Evolutionary conservation across 108 stramenopile species (phyloP).

Genomic region (Epithemia pelagica): DNA sequence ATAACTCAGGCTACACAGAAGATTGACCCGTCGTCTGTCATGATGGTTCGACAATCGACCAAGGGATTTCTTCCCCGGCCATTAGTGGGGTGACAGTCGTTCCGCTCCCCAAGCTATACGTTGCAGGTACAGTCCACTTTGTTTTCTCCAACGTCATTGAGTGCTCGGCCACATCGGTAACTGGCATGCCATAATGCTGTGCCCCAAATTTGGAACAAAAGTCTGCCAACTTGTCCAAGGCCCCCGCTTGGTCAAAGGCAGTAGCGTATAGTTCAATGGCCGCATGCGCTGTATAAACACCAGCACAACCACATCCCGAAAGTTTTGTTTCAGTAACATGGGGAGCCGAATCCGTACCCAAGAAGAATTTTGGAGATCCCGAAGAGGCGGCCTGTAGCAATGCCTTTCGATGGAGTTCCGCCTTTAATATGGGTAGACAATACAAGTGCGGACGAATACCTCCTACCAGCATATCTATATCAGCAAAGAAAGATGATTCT

Average conservation of each 20-base stretch:
- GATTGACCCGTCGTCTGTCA: too few species aligned
- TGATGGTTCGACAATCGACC: slow-evolving; percentile 29
- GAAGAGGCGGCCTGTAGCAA: slow-evolving; percentile 86
- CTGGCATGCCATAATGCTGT: slow-evolving; percentile 89
- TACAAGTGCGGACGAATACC: slow-evolving; percentile 97
- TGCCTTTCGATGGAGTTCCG: slow-evolving; percentile 89
- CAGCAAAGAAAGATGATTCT: neutral
- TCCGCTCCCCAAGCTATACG: slow-evolving; percentile 56
- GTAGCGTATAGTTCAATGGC: slow-evolving; percentile 94
- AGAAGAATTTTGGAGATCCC: slow-evolving; percentile 90
- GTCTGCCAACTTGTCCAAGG: slow-evolving; percentile 83
- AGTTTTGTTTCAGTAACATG: slow-evolving; percentile 81
- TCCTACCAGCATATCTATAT: slow-evolving; percentile 69
- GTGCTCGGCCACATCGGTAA: slow-evolving; percentile 49
- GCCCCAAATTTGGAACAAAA: slow-evolving; percentile 87
- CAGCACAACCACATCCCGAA: slow-evolving; percentile 93
- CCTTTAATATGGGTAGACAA: slow-evolving; percentile 98
- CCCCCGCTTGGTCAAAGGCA: slow-evolving; percentile 86
- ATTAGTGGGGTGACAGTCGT: slow-evolving; percentile 71
- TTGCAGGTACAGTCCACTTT: slow-evolving; percentile 69
- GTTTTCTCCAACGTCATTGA: slow-evolving; percentile 80
- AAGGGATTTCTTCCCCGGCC: slow-evolving; percentile 77
- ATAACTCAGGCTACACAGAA: too few species aligned
- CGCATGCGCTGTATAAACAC: slow-evolving; percentile 92
- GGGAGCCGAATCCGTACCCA: slow-evolving; percentile 98